A percentile compares a stretch with the other conserved stretches of the same genome.
Evolutionary conservation across 2,329 filamentous ascomycete genomes (phyloP).

Genomic region (Fonsecaea nubica): DNA sequence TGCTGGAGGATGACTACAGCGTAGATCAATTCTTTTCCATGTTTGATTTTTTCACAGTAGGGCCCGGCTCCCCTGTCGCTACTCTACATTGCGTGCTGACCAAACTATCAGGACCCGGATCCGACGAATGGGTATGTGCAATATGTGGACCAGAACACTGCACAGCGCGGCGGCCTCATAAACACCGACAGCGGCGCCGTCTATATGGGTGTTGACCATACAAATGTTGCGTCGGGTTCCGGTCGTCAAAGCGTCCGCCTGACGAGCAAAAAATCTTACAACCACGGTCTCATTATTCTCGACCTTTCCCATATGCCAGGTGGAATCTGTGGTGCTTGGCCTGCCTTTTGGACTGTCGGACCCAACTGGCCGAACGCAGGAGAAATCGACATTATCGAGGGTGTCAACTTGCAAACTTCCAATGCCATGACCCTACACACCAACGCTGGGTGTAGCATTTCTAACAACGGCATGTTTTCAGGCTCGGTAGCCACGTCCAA

Average conservation of each 20-base stretch:
- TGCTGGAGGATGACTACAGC: constrained; percentile 58
- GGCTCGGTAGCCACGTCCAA: constrained; percentile 59
- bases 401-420: constrained; percentile 67
- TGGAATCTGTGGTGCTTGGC: constrained; percentile 74
- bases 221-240: constrained; percentile 59
- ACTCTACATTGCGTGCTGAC: not conserved
- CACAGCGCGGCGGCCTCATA: constrained; percentile 65
- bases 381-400: constrained; percentile 83
- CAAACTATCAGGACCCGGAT: constrained; percentile 56
- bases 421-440: constrained; percentile 75
- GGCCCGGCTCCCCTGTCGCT: constrained; percentile 29
- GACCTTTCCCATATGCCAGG: constrained; percentile 77
- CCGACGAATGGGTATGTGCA: constrained; percentile 78
- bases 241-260: constrained; percentile 76
- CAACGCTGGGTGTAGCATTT: constrained; percentile 63
- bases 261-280: constrained; percentile 68
- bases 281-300: constrained; percentile 71
- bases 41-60: constrained; percentile 60
- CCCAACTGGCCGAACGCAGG: constrained; percentile 72
- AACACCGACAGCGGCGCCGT: constrained; percentile 62
- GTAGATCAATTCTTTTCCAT: constrained; percentile 57
- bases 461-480: constrained; percentile 53
- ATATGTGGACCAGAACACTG: constrained; percentile 67
- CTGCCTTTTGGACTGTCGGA: constrained; percentile 70
- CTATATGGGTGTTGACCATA: constrained; percentile 73